Conservation (phyloP, 345 rosid species). For the Sonneratia caseolaris region DNA sequence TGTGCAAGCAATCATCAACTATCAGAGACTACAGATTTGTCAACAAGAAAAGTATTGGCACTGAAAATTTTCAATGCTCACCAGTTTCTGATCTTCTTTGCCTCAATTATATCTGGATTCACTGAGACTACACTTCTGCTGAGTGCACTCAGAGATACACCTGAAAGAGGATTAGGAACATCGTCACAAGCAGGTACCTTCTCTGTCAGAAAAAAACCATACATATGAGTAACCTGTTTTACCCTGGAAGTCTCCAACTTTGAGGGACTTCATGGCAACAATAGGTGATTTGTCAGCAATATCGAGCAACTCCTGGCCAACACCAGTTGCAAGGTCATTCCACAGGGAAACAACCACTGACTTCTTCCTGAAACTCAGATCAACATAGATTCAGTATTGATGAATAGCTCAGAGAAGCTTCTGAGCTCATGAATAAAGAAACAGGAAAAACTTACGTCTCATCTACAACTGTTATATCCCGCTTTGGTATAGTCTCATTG, state of each 20-base stretch:
- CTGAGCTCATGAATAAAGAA: background rate
- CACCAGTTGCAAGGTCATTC: conserved; percentile 72
- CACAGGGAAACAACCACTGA: conserved; percentile 77
- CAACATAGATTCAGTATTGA: background rate
- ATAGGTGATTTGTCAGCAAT: conserved; percentile 54
- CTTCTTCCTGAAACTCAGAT: conserved; percentile 42
- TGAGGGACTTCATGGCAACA: conserved; percentile 78
- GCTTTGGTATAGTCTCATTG: conserved; percentile 70
- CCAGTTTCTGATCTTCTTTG: conserved; percentile 68
- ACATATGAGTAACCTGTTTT: background rate
- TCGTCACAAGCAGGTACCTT: background rate
- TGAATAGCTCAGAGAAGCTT: conserved; percentile 1
- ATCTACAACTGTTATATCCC: conserved; percentile 77
- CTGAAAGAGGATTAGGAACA: conserved; percentile 21
- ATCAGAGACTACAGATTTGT: background rate
- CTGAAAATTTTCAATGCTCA: conserved; percentile 10
- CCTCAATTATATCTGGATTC: conserved; percentile 64
- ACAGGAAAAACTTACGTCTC: conserved; percentile 36
- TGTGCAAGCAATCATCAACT: conserved; percentile 5
- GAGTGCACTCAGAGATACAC: conserved; percentile 68
- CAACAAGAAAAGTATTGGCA: background rate
- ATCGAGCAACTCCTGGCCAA: conserved; percentile 72
- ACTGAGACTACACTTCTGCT: conserved; percentile 51
- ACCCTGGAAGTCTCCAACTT: conserved; percentile 94
- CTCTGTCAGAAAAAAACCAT: background rate